phyloP scores from a whole-genome alignment of 2,329 filamentous ascomycete genomes.

The Arthrinium phaeospermum region DNA sequence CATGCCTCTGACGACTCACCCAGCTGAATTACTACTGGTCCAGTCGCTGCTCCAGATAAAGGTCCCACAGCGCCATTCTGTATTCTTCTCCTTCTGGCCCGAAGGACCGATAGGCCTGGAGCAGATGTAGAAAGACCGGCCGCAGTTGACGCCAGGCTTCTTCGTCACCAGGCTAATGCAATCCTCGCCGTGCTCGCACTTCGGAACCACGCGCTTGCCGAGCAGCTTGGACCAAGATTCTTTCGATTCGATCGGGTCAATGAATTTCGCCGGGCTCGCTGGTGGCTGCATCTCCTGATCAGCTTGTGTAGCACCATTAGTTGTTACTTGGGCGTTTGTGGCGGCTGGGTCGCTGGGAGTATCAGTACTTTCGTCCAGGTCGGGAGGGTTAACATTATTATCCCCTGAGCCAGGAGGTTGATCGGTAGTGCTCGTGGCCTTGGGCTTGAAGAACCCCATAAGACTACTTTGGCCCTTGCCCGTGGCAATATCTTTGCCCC shows the following conservation, averaged over 20 bases:
- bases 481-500: conserved; percentile 40
- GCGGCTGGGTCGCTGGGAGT: conserved; percentile 19
- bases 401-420: neutral
- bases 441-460: conserved; percentile 80
- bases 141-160: conserved; percentile 85
- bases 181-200: conserved; percentile 87
- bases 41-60: conserved; percentile 76
- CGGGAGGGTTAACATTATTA: neutral
- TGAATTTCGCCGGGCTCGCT: conserved; percentile 47
- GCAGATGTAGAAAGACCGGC: conserved; percentile 70
- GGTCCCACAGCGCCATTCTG: conserved; percentile 85
- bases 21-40: conserved; percentile 40
- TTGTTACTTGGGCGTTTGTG: neutral
- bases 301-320: neutral
- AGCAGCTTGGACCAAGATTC: conserved; percentile 89
- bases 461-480: conserved; percentile 61
- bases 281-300: conserved; percentile 10
- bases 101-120: conserved; percentile 80
- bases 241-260: conserved; percentile 75
- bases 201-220: conserved; percentile 73
- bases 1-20: neutral
- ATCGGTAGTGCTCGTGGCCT: conserved; percentile 37
- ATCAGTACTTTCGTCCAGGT: neutral
- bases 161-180: conserved; percentile 86
- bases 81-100: conserved; percentile 82